phyloP scores from a whole-genome alignment of 2,329 filamentous ascomycete species.

The Fusarium udum region DNA sequence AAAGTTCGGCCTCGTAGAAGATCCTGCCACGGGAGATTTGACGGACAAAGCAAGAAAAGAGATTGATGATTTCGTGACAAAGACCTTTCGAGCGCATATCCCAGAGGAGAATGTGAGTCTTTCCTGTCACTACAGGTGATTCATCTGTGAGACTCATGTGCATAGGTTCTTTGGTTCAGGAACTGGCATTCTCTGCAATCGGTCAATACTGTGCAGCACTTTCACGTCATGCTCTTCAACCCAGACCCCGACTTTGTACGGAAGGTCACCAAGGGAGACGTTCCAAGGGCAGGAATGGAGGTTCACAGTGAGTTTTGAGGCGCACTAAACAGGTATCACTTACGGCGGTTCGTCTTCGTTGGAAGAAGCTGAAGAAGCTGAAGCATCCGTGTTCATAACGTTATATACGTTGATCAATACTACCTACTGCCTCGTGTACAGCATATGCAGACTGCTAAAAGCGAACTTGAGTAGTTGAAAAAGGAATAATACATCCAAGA shows the following conservation, averaged over 20 bases:
- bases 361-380: not conserved
- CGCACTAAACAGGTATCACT: not conserved
- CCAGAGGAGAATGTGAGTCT: conserved; percentile 62
- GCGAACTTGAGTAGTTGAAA: not conserved
- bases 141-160: conserved; percentile 1
- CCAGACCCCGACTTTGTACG: conserved; percentile 75
- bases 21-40: conserved; percentile 71
- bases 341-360: not conserved
- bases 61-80: conserved; percentile 76
- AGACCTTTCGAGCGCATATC: conserved; percentile 68
- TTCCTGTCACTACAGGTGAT: not conserved
- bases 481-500: not conserved
- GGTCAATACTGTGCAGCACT: conserved; percentile 88
- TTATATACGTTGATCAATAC: not conserved
- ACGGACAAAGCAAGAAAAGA: conserved; percentile 68
- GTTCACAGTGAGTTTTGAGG: conserved; percentile 3
- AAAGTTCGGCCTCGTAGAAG: conserved; percentile 82
- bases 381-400: not conserved
- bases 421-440: conserved; percentile 10
- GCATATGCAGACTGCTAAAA: not conserved
- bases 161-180: conserved; percentile 61
- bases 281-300: conserved; percentile 66
- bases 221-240: conserved; percentile 90
- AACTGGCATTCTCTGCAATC: conserved; percentile 90
- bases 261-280: conserved; percentile 77